Percentiles rank a stretch among this genome's conserved stretches.
Conservation (phyloP, 1,284 basidiomycete species). For the Malassezia pachydermatis region DNA sequence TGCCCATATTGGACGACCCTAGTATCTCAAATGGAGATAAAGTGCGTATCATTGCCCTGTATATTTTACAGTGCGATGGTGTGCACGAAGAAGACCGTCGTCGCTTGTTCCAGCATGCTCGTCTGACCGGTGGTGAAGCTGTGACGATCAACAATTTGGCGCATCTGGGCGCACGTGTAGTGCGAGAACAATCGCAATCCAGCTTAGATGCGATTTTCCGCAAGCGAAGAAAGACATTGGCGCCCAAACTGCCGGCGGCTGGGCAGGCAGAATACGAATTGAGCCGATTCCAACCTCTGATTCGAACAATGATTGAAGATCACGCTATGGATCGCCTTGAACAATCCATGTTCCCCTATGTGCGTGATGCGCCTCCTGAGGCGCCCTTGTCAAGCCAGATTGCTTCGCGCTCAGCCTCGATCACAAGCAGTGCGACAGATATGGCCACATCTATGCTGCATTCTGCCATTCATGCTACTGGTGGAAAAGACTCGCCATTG, state of each 20-base stretch:
- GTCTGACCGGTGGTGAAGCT: constrained; percentile 76
- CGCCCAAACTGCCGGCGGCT: constrained; percentile 34
- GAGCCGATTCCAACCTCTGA: constrained; percentile 78
- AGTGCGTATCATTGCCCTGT: constrained; percentile 89
- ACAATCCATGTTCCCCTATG: constrained; percentile 71
- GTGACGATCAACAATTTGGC: constrained; percentile 83
- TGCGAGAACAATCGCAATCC: constrained; percentile 53
- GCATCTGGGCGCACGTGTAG: constrained; percentile 72
- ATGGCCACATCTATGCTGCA: constrained; percentile 17
- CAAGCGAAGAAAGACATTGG: constrained; percentile 64
- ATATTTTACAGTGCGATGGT: constrained; percentile 89
- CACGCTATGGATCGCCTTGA: constrained; percentile 71
- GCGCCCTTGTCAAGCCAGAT: neutral
- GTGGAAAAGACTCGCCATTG: constrained; percentile 22
- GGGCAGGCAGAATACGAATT: constrained; percentile 75
- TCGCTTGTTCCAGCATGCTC: constrained; percentile 90
- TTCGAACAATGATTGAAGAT: constrained; percentile 82
- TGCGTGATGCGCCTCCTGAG: constrained; percentile 68
- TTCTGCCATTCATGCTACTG: constrained; percentile 16
- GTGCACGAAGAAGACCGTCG: constrained; percentile 94
- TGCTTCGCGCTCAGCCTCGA: neutral
- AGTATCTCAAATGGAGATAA: constrained; percentile 64
- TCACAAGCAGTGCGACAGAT: constrained; percentile 5
- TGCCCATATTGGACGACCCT: constrained; percentile 78
- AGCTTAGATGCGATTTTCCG: constrained; percentile 44